Conservation (phyloP, 306 rosid species). For the Senna siamea region DNA sequence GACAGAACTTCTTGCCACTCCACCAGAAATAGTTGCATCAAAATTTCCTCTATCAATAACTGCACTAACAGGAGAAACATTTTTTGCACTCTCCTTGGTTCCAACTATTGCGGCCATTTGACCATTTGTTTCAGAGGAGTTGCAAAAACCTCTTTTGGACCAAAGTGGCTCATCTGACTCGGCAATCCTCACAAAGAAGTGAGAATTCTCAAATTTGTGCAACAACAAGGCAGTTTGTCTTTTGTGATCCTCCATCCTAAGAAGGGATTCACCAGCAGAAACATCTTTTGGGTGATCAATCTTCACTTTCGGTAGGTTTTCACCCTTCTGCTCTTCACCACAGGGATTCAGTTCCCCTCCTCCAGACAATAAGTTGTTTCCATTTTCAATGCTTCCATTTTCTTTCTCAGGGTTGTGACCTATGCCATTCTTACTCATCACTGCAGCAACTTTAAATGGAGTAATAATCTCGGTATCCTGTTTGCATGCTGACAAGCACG, state of each 20-base stretch:
- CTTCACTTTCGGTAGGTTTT: slow-evolving; percentile 32
- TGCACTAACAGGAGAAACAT: slow-evolving; percentile 57
- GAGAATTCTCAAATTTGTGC: slow-evolving; percentile 83
- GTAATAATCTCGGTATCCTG: slow-evolving; percentile 86
- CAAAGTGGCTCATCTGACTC: slow-evolving; percentile 85
- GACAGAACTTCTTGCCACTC: slow-evolving; percentile 82
- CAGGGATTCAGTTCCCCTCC: slow-evolving; percentile 50
- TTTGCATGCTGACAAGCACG: slow-evolving; percentile 85
- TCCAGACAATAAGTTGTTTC: slow-evolving; percentile 42
- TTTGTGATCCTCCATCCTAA: slow-evolving; percentile 84
- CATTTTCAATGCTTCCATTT: slow-evolving; percentile 62
- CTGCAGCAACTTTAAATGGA: slow-evolving; percentile 96
- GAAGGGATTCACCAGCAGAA: slow-evolving; percentile 78
- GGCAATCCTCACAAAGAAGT: slow-evolving; percentile 92
- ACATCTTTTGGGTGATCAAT: slow-evolving; percentile 50
- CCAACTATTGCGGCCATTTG: slow-evolving; percentile 43
- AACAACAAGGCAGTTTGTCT: slow-evolving; percentile 75
- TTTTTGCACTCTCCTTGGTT: slow-evolving; percentile 51
- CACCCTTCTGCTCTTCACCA: slow-evolving; percentile 55
- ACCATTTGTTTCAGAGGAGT: slow-evolving; percentile 51
- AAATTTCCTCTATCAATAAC: slow-evolving; percentile 83
- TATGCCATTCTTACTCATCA: slow-evolving; percentile 78
- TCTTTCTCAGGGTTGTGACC: slow-evolving; percentile 57
- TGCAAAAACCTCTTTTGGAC: slow-evolving; percentile 67
- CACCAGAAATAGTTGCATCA: slow-evolving; percentile 84